phyloP scores from a whole-genome alignment of 352 stramenopile species.

The Pythium rhizo-oryzae region DNA sequence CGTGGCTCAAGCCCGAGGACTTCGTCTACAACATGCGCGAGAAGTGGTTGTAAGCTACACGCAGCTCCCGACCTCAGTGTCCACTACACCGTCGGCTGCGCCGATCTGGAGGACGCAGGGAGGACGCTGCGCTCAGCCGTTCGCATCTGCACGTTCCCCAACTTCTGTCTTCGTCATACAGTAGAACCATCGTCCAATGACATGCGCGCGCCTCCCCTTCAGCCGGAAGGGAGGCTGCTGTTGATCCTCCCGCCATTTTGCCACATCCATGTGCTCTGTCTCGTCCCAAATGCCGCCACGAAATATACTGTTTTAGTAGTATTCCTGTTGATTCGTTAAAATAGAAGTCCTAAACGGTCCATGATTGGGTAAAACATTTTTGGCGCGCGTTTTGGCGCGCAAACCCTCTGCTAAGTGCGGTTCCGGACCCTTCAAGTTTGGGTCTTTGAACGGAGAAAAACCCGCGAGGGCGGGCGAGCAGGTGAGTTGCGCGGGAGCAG shows the following conservation, averaged over 20 bases:
- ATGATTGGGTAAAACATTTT: slow-evolving; percentile 16
- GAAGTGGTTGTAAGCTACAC: slow-evolving; percentile 29
- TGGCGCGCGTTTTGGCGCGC: slow-evolving; percentile 25
- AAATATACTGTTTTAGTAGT: not conserved
- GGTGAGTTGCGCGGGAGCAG: slow-evolving; percentile 15
- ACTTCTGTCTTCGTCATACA: not conserved
- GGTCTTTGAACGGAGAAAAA: slow-evolving; percentile 24
- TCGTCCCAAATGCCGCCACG: slow-evolving; percentile 22
- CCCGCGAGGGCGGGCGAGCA: slow-evolving; percentile 3
- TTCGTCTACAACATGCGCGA: slow-evolving; percentile 30
- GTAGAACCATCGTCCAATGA: not conserved
- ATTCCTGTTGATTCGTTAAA: not conserved
- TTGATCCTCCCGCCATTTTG: slow-evolving; percentile 10
- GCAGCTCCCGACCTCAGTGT: not conserved
- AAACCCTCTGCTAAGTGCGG: slow-evolving; percentile 24
- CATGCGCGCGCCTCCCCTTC: not conserved
- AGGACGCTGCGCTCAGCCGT: not conserved
- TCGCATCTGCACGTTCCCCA: not conserved
- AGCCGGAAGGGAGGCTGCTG: not conserved
- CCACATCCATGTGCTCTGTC: not conserved
- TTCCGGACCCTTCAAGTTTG: slow-evolving; percentile 19
- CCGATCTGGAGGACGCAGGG: not conserved
- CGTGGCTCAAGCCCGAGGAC: slow-evolving; percentile 31
- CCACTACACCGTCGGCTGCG: not conserved
- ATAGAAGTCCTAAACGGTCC: not conserved